Evolutionary conservation across 2,329 filamentous ascomycete genomes (phyloP).

Genomic region (Bipolaris bicolor): DNA sequence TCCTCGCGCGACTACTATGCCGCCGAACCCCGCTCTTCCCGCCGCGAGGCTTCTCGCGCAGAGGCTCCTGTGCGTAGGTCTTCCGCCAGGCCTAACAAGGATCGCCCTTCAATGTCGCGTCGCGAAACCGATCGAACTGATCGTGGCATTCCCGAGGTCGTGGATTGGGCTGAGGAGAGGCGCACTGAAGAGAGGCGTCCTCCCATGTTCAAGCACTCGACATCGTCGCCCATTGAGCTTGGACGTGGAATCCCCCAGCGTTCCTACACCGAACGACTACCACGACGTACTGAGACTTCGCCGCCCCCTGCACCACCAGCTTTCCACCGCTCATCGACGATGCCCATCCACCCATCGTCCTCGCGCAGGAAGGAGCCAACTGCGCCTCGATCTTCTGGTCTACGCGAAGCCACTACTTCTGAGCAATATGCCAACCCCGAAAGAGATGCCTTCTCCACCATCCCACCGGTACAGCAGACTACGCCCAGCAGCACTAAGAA

Average conservation of each 20-base stretch:
- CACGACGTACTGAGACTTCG: conserved; percentile 39
- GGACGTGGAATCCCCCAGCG: conserved; percentile 36
- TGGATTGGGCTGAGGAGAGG: conserved; percentile 41
- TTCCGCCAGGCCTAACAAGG: conserved; percentile 41
- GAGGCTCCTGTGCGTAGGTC: conserved; percentile 41
- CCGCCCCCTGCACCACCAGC: conserved; percentile 38
- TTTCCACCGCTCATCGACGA: conserved; percentile 53
- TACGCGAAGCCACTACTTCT: conserved; percentile 40
- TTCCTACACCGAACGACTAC: conserved; percentile 35
- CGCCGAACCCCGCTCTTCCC: conserved; percentile 32
- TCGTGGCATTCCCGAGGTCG: conserved; percentile 39
- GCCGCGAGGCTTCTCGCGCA: conserved; percentile 32
- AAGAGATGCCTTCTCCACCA: conserved; percentile 25
- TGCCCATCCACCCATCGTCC: conserved; percentile 42
- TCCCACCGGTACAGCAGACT: conserved; percentile 30
- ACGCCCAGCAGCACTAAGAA: conserved; percentile 29
- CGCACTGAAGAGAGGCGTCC: conserved; percentile 24
- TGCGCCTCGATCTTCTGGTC: conserved; percentile 32
- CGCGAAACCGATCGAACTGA: conserved; percentile 38
- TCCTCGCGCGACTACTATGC: conserved; percentile 42
- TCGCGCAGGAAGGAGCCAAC: conserved; percentile 37
- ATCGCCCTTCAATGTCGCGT: conserved; percentile 33
- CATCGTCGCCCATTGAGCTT: conserved; percentile 45
- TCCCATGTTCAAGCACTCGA: conserved; percentile 49
- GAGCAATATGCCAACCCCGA: conserved; percentile 35